Percentiles rank a stretch among this genome's conserved stretches.
These are phyloP conservation scores for Nigrospora oryzae DNA, from an alignment of 2,329 filamentous ascomycete species.

Conservation along the genomic window DNA sequence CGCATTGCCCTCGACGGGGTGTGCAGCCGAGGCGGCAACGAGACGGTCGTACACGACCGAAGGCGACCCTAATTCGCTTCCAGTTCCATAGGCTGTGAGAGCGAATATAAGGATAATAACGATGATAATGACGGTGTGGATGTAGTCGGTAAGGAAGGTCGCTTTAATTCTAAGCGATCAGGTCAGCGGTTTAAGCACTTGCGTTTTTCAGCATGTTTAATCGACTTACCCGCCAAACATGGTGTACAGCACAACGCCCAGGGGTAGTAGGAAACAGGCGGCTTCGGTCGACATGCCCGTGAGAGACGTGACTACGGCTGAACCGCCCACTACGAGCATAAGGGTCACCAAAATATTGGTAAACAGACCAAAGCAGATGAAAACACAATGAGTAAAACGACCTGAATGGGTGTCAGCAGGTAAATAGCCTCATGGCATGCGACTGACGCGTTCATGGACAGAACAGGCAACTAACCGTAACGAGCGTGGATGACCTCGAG, in stretches of 20 bases:
- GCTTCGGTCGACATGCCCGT: slow-evolving; percentile 72
- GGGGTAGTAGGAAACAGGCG: slow-evolving; percentile 73
- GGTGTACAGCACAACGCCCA: slow-evolving; percentile 77
- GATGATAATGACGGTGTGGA: slow-evolving; percentile 78
- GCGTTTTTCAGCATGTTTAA: no score
- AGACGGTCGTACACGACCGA: slow-evolving; percentile 71
- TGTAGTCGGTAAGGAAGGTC: slow-evolving; percentile 77
- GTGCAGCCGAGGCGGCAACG: slow-evolving; percentile 54
- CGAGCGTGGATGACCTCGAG: slow-evolving; percentile 76
- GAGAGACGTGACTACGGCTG: slow-evolving; percentile 62
- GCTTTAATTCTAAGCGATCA: no score
- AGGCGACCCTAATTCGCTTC: slow-evolving; percentile 64
- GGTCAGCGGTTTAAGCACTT: slow-evolving; percentile 9
- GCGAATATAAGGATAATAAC: slow-evolving; percentile 82
- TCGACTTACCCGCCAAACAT: slow-evolving; percentile 61
- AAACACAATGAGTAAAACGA: slow-evolving; percentile 68
- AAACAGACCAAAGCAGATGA: slow-evolving; percentile 72
- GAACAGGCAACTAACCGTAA: no score
- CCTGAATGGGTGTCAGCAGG: background rate
- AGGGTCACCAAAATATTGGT: slow-evolving; percentile 84
- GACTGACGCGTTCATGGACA: no score
- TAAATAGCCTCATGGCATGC: no score
- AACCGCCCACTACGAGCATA: slow-evolving; percentile 81
- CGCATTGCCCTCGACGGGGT: slow-evolving; percentile 74
- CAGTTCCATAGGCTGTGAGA: slow-evolving; percentile 72